Evolutionary conservation across 306 rosid genomes (phyloP).

Genomic region (Quercus cerris): DNA sequence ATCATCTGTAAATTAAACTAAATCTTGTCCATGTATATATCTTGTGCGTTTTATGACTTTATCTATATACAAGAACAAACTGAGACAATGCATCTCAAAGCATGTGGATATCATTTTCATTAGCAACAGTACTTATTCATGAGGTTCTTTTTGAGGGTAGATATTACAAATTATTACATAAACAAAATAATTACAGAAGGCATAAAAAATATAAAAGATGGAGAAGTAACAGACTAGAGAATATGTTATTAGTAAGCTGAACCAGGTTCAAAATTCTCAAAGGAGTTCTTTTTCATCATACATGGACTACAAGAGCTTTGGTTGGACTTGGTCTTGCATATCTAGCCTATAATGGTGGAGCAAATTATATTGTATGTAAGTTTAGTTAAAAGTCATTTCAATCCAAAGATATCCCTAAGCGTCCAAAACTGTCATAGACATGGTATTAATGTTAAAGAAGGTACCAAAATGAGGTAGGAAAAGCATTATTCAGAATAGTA

Average conservation of each 20-base stretch:
- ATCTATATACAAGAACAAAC: not conserved
- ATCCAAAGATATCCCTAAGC: not conserved
- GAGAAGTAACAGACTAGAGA: not conserved
- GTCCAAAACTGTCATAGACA: not conserved
- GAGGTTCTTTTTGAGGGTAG: not conserved
- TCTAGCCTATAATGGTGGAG: no score
- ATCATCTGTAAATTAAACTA: not conserved
- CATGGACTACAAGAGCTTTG: not conserved
- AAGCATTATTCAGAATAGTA: not conserved
- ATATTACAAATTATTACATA: not conserved
- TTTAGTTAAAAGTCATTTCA: not conserved
- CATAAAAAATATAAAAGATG: no score
- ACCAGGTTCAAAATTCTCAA: not conserved
- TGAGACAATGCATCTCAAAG: constrained; percentile 4
- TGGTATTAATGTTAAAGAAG: not conserved
- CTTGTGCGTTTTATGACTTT: constrained; percentile 8
- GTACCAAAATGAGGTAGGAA: not conserved
- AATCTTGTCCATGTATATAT: not conserved
- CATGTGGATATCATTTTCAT: constrained; percentile 20
- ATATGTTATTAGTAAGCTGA: not conserved
- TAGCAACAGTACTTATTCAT: not conserved
- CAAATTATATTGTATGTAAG: not conserved
- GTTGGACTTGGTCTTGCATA: no score
- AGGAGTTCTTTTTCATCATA: not conserved
- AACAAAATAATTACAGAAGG: no score